phyloP scores from a whole-genome alignment of 495 filamentous ascomycete species.

The Podospora sp. region DNA sequence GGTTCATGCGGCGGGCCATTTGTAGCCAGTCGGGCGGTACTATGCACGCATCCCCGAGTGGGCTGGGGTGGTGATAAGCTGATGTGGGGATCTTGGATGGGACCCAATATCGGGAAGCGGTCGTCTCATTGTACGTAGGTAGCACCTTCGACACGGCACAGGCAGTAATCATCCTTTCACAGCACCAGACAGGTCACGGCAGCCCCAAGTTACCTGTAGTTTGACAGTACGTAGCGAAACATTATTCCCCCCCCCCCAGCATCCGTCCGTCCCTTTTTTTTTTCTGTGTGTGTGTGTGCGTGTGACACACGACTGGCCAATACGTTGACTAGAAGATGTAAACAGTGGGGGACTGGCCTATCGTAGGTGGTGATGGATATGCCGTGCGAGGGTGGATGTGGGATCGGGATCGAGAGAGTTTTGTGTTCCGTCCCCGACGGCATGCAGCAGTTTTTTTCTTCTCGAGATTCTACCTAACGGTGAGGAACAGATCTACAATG shows the following conservation, averaged over 20 bases:
- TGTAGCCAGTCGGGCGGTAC: constrained; percentile 11
- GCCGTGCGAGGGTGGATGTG: constrained; percentile 6
- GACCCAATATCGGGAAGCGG: constrained; percentile 3
- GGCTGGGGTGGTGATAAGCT: constrained; percentile 4
- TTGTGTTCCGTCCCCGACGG: constrained; percentile 6
- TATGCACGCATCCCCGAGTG: not conserved
- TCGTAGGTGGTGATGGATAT: not conserved
- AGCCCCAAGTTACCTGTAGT: not conserved
- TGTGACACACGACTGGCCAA: not conserved
- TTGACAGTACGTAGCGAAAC: constrained; percentile 2
- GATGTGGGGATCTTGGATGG: not conserved
- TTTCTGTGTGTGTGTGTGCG: not conserved
- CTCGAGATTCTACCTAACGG: too few species aligned
- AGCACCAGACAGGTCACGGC: constrained; percentile 1
- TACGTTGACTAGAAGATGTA: not conserved
- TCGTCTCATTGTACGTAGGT: constrained; percentile 8
- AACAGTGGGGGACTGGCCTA: not conserved
- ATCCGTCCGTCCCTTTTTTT: not conserved
- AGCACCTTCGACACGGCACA: constrained; percentile 6
- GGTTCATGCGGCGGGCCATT: constrained; percentile 29
- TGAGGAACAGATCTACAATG: too few species aligned
- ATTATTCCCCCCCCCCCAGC: not conserved
- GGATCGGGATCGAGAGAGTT: constrained; percentile 1
- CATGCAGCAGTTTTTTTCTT: not conserved
- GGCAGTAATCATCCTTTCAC: constrained; percentile 3